Evolutionary conservation across 495 filamentous ascomycete genomes (phyloP), one percentile per base, ranked within the genome.

Genomic region (Penicillium desertorum): DNA sequence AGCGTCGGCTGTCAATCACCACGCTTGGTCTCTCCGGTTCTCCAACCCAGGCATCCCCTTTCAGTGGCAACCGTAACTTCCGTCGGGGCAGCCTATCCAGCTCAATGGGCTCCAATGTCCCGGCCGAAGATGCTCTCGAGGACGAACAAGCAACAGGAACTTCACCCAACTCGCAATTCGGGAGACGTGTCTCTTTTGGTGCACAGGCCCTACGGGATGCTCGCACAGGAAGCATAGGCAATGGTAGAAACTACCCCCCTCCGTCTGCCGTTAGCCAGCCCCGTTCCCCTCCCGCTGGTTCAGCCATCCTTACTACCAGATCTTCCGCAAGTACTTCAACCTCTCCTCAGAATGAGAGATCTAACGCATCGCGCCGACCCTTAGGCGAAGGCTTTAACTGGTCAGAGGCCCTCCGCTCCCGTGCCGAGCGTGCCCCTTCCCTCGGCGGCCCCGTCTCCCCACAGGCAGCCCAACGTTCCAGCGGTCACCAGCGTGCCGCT

Each of bases 351-450:
- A 73, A 75, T 64, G 72, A 76, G 63, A 72, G 57, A 68, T 77
- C 76, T 80, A 74, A 78, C 75, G 36, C 61, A 57, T 74, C 71
- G 48, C 69, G 74, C 64, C 71, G 86, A 75, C 79, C 66, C 69
- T 75, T 81, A 93, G 90, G 90, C 78, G 90, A 92, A 83, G 88
- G 86, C 69, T 94, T 91, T 80, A 93, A 94, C 72, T 96, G 92
- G 89, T 89, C 90, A 73, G 92, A 96, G 75, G 90, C 93, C 76
- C 85, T 96, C 79, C 90, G 90, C 69, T 84, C 85, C 63, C 86
- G 91, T 60, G 92, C 92, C 61, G 89, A 95, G 74, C 90, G 91
- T 72, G 84, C 83, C 62, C 88, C 91, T 53, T 84, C 88, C 44
- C 64, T 76, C 51, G 75, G 63, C 64, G 77, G 67, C 75, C 59